Base-by-base conservation (phyloP, 2,329 filamentous ascomycete genomes). In the Paecilomyces niveus region DNA sequence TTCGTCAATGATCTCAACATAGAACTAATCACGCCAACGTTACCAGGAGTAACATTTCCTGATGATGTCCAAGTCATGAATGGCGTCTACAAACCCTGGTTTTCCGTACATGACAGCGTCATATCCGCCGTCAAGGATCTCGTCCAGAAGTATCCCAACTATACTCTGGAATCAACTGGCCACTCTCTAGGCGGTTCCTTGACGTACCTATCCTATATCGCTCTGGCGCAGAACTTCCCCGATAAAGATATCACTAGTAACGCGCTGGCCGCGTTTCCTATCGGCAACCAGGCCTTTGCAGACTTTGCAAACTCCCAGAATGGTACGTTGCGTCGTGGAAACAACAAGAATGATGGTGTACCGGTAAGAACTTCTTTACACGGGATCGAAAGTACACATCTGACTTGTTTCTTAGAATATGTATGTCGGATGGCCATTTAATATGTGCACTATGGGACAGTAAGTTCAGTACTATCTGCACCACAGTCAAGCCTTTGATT, bases 231-330 rank as follows among this genome's bases (percentile, higher is more conserved):
- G 33, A 69, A 71, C 53, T 72, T 72, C 58, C 69, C 70, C 1
- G 62, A 54, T 7, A 70, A 66, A 33, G 13, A 58, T n/a, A 58
- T 72, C n/a, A 66, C 57, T 3, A 70, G 70, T 57, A 68, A 68
- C 63, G 68, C 70, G 4, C 58, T 72, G 24, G 69, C 69, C 55
- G 68, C 70, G 8, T 72, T 69, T 21, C 70, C 70, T 5, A 72
- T 72, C 53, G 70, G 69, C 2, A 71, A 70, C 18, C 39, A 45
- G 18, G 39, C 39, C 21, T 45, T 45, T n/a, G n/a, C 39, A n/a
- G 39, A 45, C 15, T 45, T 45, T 18, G 39, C n/a, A 0, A 45
- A n/a, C 39, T 21, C 39, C 9, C n/a, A 18, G 15, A 45, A 45
- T n/a, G 39, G 15, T 18, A 45, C n/a, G 6, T n/a, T 45, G 39